These are phyloP conservation scores for Oxalis stricta DNA, from an alignment of 441 rosid genomes.

Conservation along the genomic window DNA sequence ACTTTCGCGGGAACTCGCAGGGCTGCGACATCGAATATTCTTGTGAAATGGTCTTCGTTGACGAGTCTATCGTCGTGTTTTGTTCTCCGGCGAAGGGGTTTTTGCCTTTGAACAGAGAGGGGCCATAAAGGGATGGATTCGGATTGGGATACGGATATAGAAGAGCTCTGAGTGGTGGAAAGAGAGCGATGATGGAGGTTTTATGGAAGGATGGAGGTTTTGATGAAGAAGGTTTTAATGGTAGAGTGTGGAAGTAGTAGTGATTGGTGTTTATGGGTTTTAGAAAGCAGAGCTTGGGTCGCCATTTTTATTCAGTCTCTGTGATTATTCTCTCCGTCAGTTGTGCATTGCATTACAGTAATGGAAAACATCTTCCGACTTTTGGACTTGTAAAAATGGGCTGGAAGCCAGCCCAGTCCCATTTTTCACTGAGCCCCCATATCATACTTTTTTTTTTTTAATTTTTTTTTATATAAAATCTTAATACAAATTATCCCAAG, in stretches of 20 bases:
- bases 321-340: not conserved
- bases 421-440: no score
- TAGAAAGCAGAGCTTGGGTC: conserved; percentile 25
- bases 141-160: not conserved
- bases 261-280: conserved; percentile 23
- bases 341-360: no score
- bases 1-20: conserved; percentile 62
- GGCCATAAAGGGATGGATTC: conserved; percentile 41
- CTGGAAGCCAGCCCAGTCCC: no score
- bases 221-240: conserved; percentile 11
- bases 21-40: conserved; percentile 54
- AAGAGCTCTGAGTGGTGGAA: conserved; percentile 13
- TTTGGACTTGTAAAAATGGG: no score
- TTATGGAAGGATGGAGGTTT: conserved; percentile 12
- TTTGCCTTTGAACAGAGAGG: conserved; percentile 57
- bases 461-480: no score
- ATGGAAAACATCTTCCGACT: no score
- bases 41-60: conserved; percentile 42
- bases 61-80: conserved; percentile 17
- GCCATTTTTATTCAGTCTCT: conserved; percentile 17
- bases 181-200: conserved; percentile 23
- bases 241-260: conserved; percentile 17
- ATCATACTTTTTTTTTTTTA: no score
- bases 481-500: no score
- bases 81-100: conserved; percentile 4